Evolutionary conservation across 164 flowering plant species (phyloP).

Genomic region (Magnolia sinica): DNA sequence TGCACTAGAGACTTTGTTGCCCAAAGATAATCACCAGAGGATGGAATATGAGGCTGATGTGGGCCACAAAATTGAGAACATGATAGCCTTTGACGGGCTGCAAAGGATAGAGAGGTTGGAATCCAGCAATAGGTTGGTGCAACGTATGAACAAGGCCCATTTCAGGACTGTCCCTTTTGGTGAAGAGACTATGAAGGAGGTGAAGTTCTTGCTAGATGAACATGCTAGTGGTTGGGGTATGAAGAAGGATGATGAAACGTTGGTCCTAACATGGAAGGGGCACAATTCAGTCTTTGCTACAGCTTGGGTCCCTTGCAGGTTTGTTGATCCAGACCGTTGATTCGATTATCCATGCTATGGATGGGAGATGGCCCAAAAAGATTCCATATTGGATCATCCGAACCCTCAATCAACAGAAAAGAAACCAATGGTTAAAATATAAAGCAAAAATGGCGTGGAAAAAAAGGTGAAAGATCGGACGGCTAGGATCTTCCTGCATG

Average conservation of each 20-base stretch:
- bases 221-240: slow-evolving; percentile 93
- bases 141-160: slow-evolving; percentile 45
- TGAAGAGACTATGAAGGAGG: slow-evolving; percentile 62
- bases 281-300: slow-evolving; percentile 73
- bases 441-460: too few relatives aligned
- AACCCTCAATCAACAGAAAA: too few relatives aligned
- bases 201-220: slow-evolving; percentile 57
- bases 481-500: too few relatives aligned
- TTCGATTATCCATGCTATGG: too few relatives aligned
- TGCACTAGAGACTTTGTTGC: slow-evolving; percentile 71
- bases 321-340: slow-evolving; percentile 4
- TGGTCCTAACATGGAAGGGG: slow-evolving; percentile 86
- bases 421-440: too few relatives aligned
- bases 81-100: slow-evolving; percentile 57
- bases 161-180: slow-evolving; percentile 43
- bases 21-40: slow-evolving; percentile 61
- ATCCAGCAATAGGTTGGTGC: slow-evolving; percentile 32
- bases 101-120: slow-evolving; percentile 68
- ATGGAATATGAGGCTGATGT: slow-evolving; percentile 63
- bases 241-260: slow-evolving; percentile 74
- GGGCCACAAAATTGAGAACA: slow-evolving; percentile 69
- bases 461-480: too few relatives aligned
- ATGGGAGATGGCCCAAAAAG: too few relatives aligned
- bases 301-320: slow-evolving; percentile 42
- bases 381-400: too few relatives aligned